Conservation (phyloP, 2,329 filamentous ascomycete species). For the Pseudogymnoascus sp. region DNA sequence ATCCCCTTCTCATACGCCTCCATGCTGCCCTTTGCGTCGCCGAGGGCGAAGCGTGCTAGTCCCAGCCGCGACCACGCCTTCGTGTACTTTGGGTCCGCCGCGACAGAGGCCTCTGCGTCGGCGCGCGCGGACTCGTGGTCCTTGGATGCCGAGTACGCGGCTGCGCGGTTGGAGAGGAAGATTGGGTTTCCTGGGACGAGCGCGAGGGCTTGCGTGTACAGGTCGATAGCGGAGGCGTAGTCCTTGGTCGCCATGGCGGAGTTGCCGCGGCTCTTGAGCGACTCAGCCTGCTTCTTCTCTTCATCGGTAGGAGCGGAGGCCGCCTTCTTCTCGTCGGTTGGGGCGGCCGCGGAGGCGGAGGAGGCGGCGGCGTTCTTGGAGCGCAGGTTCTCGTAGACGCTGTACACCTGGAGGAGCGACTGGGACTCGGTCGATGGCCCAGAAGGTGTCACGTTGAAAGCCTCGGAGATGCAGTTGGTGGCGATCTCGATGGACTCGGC, state of each 20-base stretch:
- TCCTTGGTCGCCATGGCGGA: constrained; percentile 92
- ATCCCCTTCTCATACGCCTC: constrained; percentile 92
- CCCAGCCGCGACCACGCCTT: constrained; percentile 96
- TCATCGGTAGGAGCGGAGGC: constrained; percentile 34
- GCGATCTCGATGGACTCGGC: constrained; percentile 91
- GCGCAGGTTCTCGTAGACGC: constrained; percentile 92
- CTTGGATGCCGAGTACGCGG: constrained; percentile 76
- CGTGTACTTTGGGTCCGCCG: constrained; percentile 84
- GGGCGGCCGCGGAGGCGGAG: constrained; percentile 37
- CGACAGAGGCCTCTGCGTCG: constrained; percentile 86
- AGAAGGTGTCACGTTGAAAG: constrained; percentile 86
- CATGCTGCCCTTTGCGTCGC: constrained; percentile 84
- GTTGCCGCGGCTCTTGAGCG: constrained; percentile 84
- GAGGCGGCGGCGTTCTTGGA: constrained; percentile 30
- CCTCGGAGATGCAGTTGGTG: constrained; percentile 86
- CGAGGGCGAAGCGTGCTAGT: constrained; percentile 82
- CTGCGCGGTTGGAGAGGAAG: constrained; percentile 95
- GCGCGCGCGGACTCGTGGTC: constrained; percentile 77
- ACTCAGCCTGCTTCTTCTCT: constrained; percentile 73
- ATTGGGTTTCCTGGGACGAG: constrained; percentile 82
- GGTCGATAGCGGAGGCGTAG: constrained; percentile 70
- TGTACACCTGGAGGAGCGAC: constrained; percentile 84
- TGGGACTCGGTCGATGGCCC: constrained; percentile 68
- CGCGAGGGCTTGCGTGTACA: constrained; percentile 79
- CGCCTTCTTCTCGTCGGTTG: constrained; percentile 56